Evolutionary conservation across 2,329 filamentous ascomycete species (phyloP), one percentile per base, ranked within the genome.

Genomic region (Penicillium sp.): DNA sequence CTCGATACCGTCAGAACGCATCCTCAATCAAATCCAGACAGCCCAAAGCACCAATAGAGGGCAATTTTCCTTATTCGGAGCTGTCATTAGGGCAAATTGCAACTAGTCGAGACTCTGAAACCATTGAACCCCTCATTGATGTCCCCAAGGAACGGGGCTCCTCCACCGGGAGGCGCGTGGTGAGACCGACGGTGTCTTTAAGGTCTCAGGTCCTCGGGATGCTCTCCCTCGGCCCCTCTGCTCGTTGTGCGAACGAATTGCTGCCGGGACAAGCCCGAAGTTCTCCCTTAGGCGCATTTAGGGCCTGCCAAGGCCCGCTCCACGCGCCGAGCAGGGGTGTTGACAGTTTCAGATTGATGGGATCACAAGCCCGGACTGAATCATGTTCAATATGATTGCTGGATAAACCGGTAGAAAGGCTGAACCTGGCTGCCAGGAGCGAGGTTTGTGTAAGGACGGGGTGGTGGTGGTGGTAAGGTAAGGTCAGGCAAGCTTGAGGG

Each of bases 241-340:
- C 24, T 30, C 32, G 26, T 44, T 40, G 29, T 45, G 43, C 30
- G n/a, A 42, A 29, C 36, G 20, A 36, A 41, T 20, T 32, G 34
- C 39, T 50, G 41, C 34, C 49, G 46, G 41, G 46, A 56, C 51
- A 54, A 58, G 52, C 20, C 52, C 52, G 50, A 54, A n/a, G 52
- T 55, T 55, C 49, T 48, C 50, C 45, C 47, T 27, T 36, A 36
- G 43, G 21, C 43, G n/a, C 20, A 40, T 34, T 41, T 52, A 51
- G 36, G 51, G 52, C 47, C 30, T 58, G 58, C 56, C 60, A 61
- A 59, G 58, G 36, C 48, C 51, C 40, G 49, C 40, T 58, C 56
- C 56, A 62, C 56, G 60, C 60, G 60, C 58, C 56, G 56, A 59
- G 49, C 50, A 49, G 42, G 51, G 53, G 56, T 44, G 3, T 33